These are phyloP conservation scores for Xylariaceae sp. DNA, from an alignment of 2,329 filamentous ascomycete species.

Conservation along the genomic window DNA sequence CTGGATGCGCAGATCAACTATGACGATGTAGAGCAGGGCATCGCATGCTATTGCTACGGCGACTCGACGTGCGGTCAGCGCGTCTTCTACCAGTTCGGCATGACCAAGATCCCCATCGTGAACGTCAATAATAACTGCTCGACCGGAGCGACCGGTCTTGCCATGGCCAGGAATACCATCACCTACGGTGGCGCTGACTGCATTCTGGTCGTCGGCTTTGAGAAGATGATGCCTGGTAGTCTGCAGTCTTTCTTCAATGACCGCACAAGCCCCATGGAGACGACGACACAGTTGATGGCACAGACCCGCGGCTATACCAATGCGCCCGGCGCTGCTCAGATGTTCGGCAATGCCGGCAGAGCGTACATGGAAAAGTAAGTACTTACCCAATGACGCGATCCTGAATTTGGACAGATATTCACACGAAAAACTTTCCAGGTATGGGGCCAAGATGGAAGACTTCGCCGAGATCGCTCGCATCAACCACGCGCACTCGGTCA, in stretches of 20 bases:
- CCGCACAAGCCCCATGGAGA: conserved; percentile 70
- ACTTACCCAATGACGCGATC: not conserved
- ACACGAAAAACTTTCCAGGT: conserved; percentile 42
- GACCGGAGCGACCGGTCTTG: conserved; percentile 86
- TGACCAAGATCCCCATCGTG: conserved; percentile 93
- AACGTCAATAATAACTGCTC: conserved; percentile 99
- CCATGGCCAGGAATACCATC: conserved; percentile 76
- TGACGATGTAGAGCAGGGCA: conserved; percentile 89
- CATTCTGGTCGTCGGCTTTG: conserved; percentile 87
- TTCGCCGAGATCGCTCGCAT: conserved; percentile 92
- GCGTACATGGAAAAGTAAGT: conserved; percentile 91
- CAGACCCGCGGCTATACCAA: conserved; percentile 75
- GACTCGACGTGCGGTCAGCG: conserved; percentile 93
- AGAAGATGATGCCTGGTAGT: conserved; percentile 96
- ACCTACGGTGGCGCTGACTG: conserved; percentile 77
- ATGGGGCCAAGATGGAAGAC: conserved; percentile 75
- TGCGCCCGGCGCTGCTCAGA: conserved; percentile 79
- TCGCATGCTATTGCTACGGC: conserved; percentile 98
- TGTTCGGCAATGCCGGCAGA: conserved; percentile 89
- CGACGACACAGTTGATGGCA: conserved; percentile 71
- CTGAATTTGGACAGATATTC: conserved; percentile 9
- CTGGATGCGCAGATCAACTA: conserved; percentile 86
- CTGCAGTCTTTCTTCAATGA: conserved; percentile 82
- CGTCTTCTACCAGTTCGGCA: conserved; percentile 98
- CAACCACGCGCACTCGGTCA: conserved; percentile 86